Conservation (phyloP, 176 grass and related monocot species). For the Tillandsia fasciculata region DNA sequence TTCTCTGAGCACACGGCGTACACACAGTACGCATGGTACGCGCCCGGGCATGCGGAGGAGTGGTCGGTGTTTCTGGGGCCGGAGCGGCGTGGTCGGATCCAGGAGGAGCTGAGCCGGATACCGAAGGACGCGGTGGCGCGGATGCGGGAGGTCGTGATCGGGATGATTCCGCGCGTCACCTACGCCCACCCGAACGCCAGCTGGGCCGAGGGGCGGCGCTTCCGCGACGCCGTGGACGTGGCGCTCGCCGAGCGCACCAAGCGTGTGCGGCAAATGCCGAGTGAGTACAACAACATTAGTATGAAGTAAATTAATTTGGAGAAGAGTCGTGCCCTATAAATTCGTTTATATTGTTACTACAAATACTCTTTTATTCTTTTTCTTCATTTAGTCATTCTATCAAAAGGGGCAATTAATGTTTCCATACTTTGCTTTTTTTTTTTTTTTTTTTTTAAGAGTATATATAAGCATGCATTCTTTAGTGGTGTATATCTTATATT, state of each 20-base stretch:
- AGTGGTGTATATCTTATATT: no score
- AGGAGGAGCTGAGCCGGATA: conserved; percentile 12
- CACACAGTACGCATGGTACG: conserved; percentile 36
- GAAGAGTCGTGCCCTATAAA: no score
- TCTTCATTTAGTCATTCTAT: no score
- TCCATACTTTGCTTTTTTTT: no score
- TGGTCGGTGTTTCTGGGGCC: conserved; percentile 26
- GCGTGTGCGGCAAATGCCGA: background rate
- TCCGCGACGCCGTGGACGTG: conserved; percentile 28
- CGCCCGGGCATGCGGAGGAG: conserved; percentile 16
- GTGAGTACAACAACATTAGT: no score
- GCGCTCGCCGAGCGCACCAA: conserved; percentile 31
- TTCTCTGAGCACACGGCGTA: conserved; percentile 48
- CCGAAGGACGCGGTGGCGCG: conserved; percentile 14
- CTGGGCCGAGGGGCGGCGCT: conserved; percentile 3
- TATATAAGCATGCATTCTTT: no score
- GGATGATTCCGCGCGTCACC: conserved; percentile 24
- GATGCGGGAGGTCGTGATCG: conserved; percentile 30
- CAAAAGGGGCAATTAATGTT: no score
- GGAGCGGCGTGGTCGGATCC: conserved; percentile 11
- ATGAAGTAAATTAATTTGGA: no score
- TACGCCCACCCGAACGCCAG: conserved; percentile 21
- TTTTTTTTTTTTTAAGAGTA: no score
- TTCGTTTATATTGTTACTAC: no score
- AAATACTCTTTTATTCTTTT: no score